A percentile compares a stretch with the other conserved stretches of the same genome.
These are phyloP conservation scores for Talaromyces sp. DNA, from an alignment of 2,329 filamentous ascomycete species.

Conservation along the genomic window DNA sequence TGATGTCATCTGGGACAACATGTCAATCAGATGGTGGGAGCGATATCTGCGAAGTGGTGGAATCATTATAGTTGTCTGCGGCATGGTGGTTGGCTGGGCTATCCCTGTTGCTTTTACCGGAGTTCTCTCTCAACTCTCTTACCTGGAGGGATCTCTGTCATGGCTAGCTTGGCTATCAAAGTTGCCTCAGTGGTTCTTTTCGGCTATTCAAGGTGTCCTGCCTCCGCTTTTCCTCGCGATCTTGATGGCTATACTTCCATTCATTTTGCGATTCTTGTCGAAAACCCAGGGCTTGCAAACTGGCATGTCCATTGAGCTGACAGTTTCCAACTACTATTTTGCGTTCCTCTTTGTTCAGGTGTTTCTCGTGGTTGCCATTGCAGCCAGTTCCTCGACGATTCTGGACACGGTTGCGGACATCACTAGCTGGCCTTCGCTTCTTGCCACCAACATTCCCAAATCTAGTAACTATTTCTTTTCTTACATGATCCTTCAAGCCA, in stretches of 20 bases:
- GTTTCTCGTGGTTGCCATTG: conserved; percentile 86
- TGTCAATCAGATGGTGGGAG: conserved; percentile 94
- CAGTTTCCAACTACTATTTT: conserved; percentile 92
- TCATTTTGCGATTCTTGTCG: conserved; percentile 71
- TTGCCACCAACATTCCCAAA: conserved; percentile 76
- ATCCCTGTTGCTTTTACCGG: conserved; percentile 87
- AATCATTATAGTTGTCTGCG: conserved; percentile 62
- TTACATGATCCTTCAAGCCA: conserved; percentile 92
- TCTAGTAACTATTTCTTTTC: conserved; percentile 97
- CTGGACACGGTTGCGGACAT: conserved; percentile 62
- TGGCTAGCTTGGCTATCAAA: conserved; percentile 69
- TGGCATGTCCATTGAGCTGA: conserved; percentile 69
- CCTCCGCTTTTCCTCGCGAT: conserved; percentile 73
- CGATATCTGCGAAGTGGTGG: conserved; percentile 68
- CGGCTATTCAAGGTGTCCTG: conserved; percentile 77
- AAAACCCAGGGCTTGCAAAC: conserved; percentile 76
- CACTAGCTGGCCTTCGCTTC: conserved; percentile 64
- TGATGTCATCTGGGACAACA: conserved; percentile 95
- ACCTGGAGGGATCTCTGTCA: conserved; percentile 58
- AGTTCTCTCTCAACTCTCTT: conserved; percentile 70
- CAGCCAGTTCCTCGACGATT: conserved; percentile 66
- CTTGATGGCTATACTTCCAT: conserved; percentile 73
- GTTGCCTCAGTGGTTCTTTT: conserved; percentile 58
- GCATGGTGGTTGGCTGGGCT: conserved; percentile 83
- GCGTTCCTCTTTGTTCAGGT: conserved; percentile 90